These are phyloP conservation scores for Magnaporthiopsis incrustans DNA, from an alignment of 2,329 filamentous ascomycete genomes.

Conservation along the genomic window DNA sequence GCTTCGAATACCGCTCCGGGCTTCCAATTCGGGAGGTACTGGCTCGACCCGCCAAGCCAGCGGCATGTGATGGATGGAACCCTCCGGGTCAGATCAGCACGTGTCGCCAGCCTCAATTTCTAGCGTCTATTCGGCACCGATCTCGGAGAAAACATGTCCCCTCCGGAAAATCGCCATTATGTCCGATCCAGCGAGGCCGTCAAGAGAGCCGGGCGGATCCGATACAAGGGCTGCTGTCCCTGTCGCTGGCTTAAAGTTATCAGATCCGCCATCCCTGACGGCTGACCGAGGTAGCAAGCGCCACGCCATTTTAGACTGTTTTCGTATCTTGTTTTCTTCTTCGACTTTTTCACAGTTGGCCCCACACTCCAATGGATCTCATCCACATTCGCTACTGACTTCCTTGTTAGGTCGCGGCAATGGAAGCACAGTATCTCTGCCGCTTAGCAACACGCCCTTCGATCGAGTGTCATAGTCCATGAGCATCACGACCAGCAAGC, in stretches of 20 bases:
- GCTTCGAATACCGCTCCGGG: neutral
- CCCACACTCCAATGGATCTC: neutral
- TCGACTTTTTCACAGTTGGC: neutral
- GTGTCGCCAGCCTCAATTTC: neutral
- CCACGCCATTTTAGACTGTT: neutral
- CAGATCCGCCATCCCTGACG: constrained; percentile 10
- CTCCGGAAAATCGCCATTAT: neutral
- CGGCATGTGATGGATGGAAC: neutral
- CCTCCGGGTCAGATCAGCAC: neutral
- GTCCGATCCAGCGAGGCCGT: neutral
- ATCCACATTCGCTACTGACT: neutral
- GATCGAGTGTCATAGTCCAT: no score
- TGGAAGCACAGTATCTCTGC: no score
- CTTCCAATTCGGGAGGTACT: neutral
- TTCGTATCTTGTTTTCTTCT: neutral
- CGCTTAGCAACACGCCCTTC: no score
- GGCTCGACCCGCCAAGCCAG: neutral
- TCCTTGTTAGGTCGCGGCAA: no score
- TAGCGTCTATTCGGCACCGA: neutral
- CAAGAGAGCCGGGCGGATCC: no score
- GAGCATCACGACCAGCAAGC: neutral
- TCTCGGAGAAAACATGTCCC: neutral
- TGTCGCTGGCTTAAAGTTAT: constrained; percentile 12
- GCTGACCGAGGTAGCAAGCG: neutral
- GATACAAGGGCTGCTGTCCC: no score